Base-by-base conservation (phyloP, 1,284 basidiomycete species). In the Cerrena zonata region DNA sequence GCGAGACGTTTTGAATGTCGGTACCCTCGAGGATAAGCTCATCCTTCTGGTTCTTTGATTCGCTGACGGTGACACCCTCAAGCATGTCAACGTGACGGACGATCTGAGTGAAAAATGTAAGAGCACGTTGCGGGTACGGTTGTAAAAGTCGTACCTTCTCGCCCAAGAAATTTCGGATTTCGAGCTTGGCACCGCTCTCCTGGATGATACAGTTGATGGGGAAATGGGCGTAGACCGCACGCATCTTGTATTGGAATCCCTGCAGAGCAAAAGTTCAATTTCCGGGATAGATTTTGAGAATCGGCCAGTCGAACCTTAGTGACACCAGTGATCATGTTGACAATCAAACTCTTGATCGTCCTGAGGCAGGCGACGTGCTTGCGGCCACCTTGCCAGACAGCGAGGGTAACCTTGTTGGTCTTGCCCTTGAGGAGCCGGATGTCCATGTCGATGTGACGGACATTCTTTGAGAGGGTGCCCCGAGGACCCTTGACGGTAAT, bases 211-310 rank as follows among this genome's bases (percentile, higher is more conserved):
- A 89, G 81, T 99, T 99, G 82, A 99, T 97, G 59, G 96, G 96
- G 82, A 99, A 99, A 82, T 99, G 96, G 66, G 96, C 96, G 70
- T 99, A 99, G 53, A 99, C 96, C 36, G 94, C 80, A 65, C 92
- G 90, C 93, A 97, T 95, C 88, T 99, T 99, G 86, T 99, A 99
- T 67, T 88, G 86, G 87, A 98, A 99, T 58, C 95, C 96, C 87
- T 91, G 60, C 15, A 47, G 48, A 40, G 25, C 13, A 45, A 26
- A 25, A 25, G 41, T 42, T 23, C 3, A 15, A 5, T 5, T 19
- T 19, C 24, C 13, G 10, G 23, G 19, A 5, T 53, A 37, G 7
- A 41, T 4, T 38, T n/a, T 43, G 25, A 52, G 44, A 27, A 54
- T 45, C 24, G 27, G 46, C 15, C 23, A 13, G 48, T 64, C 75